These are phyloP conservation scores for Gossypium davidsonii DNA, from an alignment of 441 rosid species.

Conservation along the genomic window DNA sequence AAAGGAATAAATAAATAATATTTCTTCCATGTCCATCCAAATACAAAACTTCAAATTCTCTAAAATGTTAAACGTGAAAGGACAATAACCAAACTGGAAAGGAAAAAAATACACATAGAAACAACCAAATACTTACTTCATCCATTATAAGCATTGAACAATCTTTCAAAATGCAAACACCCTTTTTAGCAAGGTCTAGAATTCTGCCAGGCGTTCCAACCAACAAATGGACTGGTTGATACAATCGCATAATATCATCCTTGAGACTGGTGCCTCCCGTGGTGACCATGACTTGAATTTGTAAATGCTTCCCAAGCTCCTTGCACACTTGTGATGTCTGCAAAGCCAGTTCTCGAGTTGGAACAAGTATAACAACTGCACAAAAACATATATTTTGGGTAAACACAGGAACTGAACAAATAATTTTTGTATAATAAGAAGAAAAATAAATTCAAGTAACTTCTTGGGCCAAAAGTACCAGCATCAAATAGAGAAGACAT, in stretches of 20 bases:
- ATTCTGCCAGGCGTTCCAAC: slow-evolving; percentile 99
- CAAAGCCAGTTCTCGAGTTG: slow-evolving; percentile 92
- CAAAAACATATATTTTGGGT: slow-evolving; percentile 7
- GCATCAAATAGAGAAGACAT: neutral
- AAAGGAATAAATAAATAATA: too few species aligned
- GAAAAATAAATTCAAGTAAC: neutral
- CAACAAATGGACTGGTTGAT: slow-evolving; percentile 92
- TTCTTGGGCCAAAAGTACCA: neutral
- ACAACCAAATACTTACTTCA: slow-evolving; percentile 50
- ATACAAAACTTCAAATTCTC: neutral
- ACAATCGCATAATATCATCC: slow-evolving; percentile 97
- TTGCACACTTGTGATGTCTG: slow-evolving; percentile 98
- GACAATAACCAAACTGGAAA: neutral
- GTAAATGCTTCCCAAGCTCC: slow-evolving; percentile 92
- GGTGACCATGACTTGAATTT: slow-evolving; percentile 96
- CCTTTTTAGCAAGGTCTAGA: slow-evolving; percentile 85
- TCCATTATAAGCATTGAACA: slow-evolving; percentile 96
- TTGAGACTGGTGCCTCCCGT: slow-evolving; percentile 96
- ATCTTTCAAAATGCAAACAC: slow-evolving; percentile 86
- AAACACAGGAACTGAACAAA: neutral
- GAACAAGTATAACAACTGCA: slow-evolving; percentile 91
- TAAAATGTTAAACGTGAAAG: neutral
- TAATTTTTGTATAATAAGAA: neutral
- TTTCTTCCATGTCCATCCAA: neutral
- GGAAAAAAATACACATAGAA: neutral